Conservation (phyloP, 257 asterid genomes). For the Ajuga chamaepitys region DNA sequence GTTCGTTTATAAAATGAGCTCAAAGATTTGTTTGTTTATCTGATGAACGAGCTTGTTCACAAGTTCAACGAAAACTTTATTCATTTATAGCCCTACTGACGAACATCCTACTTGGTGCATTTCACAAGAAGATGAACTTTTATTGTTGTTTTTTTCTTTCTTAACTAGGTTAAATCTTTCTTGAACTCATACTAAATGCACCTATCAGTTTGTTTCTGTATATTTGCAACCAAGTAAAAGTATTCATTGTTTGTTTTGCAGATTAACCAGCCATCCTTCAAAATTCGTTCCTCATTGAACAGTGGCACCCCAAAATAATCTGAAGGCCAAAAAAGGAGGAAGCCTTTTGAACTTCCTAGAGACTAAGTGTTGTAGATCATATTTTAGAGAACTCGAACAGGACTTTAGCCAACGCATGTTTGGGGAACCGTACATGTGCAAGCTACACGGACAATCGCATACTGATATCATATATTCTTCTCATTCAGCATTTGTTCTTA, state of each 20-base stretch:
- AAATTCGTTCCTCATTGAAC: neutral
- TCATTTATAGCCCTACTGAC: too few species aligned
- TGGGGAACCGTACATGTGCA: neutral
- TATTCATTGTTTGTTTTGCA: conserved; percentile 10
- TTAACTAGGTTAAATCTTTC: too few species aligned
- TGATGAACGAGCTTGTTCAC: too few species aligned
- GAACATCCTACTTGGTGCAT: too few species aligned
- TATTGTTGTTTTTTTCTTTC: too few species aligned
- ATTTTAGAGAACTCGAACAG: conserved; percentile 1
- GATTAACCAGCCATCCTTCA: conserved; percentile 7
- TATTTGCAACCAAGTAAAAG: neutral
- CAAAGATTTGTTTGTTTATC: too few species aligned
- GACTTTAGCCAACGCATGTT: neutral
- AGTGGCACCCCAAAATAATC: conserved; percentile 13
- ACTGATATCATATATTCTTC: conserved; percentile 2
- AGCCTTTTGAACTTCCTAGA: neutral
- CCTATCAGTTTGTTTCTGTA: neutral
- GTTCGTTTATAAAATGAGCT: too few species aligned
- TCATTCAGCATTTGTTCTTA: neutral
- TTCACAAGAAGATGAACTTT: too few species aligned
- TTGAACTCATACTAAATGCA: neutral
- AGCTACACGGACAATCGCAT: neutral
- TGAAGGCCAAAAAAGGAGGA: conserved; percentile 1
- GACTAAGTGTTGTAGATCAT: too few species aligned
- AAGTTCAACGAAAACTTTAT: too few species aligned